Base-by-base conservation (phyloP, 2,329 filamentous ascomycete genomes). In the Diaporthe citrichinensis region DNA sequence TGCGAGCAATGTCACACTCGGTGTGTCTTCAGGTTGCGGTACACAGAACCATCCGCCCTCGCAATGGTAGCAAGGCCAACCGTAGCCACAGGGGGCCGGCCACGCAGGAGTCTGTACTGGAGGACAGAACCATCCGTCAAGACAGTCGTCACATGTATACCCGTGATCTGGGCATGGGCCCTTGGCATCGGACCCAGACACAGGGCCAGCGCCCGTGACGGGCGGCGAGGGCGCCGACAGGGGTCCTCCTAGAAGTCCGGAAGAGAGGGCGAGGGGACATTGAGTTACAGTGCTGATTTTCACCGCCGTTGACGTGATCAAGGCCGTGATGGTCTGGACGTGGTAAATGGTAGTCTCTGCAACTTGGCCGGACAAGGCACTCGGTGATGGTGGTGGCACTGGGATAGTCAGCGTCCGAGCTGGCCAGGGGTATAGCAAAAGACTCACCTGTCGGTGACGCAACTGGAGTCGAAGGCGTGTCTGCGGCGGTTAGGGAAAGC, bases 61-160 rank as follows among this genome's bases (percentile, higher is more conserved):
- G 61, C 76, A 77, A 20, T 77, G 74, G 39, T 73, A 76, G 39
- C 76, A 77, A 17, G 76, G 76, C 76, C 76, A 77, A 4, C 76
- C 76, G 31, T 69, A 72, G 7, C 76, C 76, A 31, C 76, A 77
- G 34, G 76, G 76, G 15, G 72, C 74, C 17, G 69, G 76, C 44
- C 68, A 65, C 4, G 76, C 76, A 44, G 76, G 74, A 36, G 76
- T 77, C 55, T 76, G 71, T 10, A 68, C 25, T 31, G 76, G 76
- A 51, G 76, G 76, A 46, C 76, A 77, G 31, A 77, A 77, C 76
- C 76, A 77, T 20, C 76, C 76, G 41, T 69, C 71, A 14, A 76
- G 44, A n/a, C 76, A 77, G 23, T 62, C 71, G 28, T 76, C 74
- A 53, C 76, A 77, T 3, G 76, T 76, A 20, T 76, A 77, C 12